Conservation (phyloP, 2,329 filamentous ascomycete species). For the Aspergillus transmontanensis region DNA sequence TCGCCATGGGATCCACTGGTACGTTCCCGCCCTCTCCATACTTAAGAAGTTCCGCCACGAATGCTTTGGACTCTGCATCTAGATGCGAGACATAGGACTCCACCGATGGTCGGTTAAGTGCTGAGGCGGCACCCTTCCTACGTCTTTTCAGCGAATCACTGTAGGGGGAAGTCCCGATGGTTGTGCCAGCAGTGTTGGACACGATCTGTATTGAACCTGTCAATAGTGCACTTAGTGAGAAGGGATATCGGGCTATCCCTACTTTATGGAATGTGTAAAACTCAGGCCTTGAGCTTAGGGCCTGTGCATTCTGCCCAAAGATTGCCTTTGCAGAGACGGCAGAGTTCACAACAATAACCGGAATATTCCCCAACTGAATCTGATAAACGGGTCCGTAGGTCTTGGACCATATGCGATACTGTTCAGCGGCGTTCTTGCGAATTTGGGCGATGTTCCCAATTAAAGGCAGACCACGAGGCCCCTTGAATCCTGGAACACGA, state of each 20-base stretch:
- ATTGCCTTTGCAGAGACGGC: constrained; percentile 54
- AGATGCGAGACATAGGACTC: constrained; percentile 64
- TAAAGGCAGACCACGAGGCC: constrained; percentile 55
- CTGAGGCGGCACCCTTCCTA: constrained; percentile 66
- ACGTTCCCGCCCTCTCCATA: constrained; percentile 58
- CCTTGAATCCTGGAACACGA: constrained; percentile 51
- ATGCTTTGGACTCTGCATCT: constrained; percentile 64
- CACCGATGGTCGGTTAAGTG: constrained; percentile 66
- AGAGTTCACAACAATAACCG: constrained; percentile 59
- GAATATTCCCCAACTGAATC: constrained; percentile 60
- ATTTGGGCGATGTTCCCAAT: constrained; percentile 61
- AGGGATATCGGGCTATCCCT: constrained; percentile 9
- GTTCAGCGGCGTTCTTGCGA: constrained; percentile 57
- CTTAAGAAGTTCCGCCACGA: constrained; percentile 61
- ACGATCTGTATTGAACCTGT: constrained; percentile 50
- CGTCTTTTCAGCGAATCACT: constrained; percentile 65
- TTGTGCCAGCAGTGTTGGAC: constrained; percentile 67
- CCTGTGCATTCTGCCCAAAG: constrained; percentile 57
- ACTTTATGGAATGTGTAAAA: constrained; percentile 65
- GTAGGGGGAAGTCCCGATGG: constrained; percentile 69
- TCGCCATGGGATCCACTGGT: constrained; percentile 66
- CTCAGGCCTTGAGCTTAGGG: constrained; percentile 58
- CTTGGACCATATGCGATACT: constrained; percentile 58
- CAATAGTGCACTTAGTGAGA: background rate
- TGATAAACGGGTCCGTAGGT: constrained; percentile 58